Evolutionary conservation across 495 filamentous ascomycete genomes (phyloP), one percentile per base, ranked within the genome.

Genomic region (Aspergillus olivimuriae): DNA sequence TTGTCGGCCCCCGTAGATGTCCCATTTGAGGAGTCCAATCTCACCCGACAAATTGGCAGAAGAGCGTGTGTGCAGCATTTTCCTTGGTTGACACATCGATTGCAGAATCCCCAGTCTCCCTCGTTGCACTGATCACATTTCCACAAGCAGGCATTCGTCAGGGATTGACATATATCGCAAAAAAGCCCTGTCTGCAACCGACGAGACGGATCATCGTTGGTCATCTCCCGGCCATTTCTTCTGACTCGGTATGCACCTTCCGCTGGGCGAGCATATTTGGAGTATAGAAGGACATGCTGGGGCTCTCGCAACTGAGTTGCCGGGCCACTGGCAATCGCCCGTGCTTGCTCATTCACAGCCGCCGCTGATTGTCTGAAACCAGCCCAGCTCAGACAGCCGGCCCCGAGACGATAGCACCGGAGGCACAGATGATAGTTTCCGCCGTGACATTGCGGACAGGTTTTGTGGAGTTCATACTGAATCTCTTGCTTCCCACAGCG

Each of bases 61-160:
- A 95, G 66, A 0, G 81, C 67, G 54, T 95, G 89, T 0, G 80
- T 85, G 64, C 89, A 95, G 50, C 78, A 81, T 33, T 70, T 70
- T 10, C 82, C 86, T 60, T 79, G 78, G 34, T 86, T 87, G 20
- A 94, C 86, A 55, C 89, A 95, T 43, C 63, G 56, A 46, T 83
- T 83, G 64, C 89, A 95, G 53, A 86, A 95, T 1, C 89, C 89
- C 89, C 89, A 95, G 53, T 89, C 88, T 19, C 86, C 89, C 41
- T 90, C 82, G 52, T 94, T 94, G 63, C 89, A 95, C 28, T 69
- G 51, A 42, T 78, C 77, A 60, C 89, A 95, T 45, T 83, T 77
- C 89, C 88, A 95, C 57, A 82, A 89, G 57, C 83, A 87, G 17
- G 81, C 74, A 46, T 92, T 87, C 0, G 86, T 70, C 60, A 76